These are phyloP conservation scores for Ensete glaucum DNA, from an alignment of 176 grass and related monocot species.

Conservation along the genomic window DNA sequence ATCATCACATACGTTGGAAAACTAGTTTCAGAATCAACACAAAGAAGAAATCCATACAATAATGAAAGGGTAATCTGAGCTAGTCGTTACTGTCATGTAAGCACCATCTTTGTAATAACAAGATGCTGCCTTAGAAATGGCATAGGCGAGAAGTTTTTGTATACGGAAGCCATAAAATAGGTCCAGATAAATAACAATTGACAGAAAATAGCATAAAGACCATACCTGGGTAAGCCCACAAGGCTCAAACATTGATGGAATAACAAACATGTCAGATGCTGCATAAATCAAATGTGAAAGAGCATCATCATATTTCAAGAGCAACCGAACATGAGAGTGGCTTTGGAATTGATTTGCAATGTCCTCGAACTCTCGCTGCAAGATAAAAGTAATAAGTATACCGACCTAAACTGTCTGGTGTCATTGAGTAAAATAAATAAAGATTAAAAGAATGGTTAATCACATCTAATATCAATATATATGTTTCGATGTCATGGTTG, in stretches of 20 bases:
- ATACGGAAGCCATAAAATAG: background rate
- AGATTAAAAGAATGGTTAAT: too few species aligned
- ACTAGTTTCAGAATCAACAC: constrained; percentile 6
- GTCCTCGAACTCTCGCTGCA: constrained; percentile 77
- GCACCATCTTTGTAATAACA: too few species aligned
- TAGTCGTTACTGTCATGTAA: background rate
- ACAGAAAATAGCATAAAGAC: constrained; percentile 5
- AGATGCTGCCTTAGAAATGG: too few species aligned
- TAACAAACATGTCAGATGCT: constrained; percentile 91
- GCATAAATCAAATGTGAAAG: constrained; percentile 91
- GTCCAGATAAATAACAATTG: background rate
- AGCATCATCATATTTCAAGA: constrained; percentile 90
- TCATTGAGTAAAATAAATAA: too few species aligned
- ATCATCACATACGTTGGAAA: constrained; percentile 9
- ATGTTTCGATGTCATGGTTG: too few species aligned
- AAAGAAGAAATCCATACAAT: background rate
- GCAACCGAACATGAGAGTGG: constrained; percentile 45
- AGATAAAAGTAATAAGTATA: constrained; percentile 20
- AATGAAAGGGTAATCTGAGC: background rate
- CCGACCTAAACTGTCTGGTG: too few species aligned
- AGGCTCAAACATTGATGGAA: constrained; percentile 96
- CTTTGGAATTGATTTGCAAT: constrained; percentile 71
- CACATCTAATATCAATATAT: too few species aligned
- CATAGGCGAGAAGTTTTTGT: background rate
- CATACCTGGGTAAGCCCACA: constrained; percentile 97